Conservation (phyloP, 495 filamentous ascomycete species). For the Extremus antarcticus region DNA sequence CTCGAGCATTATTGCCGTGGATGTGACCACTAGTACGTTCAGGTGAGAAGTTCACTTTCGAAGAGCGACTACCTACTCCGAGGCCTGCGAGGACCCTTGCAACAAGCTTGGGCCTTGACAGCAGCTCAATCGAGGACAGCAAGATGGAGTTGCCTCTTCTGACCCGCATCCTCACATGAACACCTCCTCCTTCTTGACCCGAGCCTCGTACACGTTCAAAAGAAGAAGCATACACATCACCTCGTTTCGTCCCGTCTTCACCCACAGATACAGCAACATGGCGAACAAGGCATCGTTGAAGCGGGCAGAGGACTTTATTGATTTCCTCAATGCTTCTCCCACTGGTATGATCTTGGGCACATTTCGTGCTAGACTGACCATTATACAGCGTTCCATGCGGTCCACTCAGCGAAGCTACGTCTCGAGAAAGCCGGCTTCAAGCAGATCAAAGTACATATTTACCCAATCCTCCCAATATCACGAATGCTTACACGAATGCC, state of each 20-base stretch:
- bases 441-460: slow-evolving; percentile 54
- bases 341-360: slow-evolving; percentile 54
- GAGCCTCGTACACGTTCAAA: not conserved
- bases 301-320: slow-evolving; percentile 71
- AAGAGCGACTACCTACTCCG: no score
- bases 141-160: not conserved
- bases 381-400: slow-evolving; percentile 78
- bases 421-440: slow-evolving; percentile 74
- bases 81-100: no score
- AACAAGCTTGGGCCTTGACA: not conserved
- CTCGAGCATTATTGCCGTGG: no score
- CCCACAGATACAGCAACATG: not conserved
- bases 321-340: slow-evolving; percentile 89
- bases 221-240: not conserved
- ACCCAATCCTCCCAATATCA: not conserved
- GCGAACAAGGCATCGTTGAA: slow-evolving; percentile 29
- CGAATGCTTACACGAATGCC: not conserved
- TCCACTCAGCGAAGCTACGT: slow-evolving; percentile 61
- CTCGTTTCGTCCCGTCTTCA: no score
- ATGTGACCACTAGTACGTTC: no score
- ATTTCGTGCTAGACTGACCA: slow-evolving; percentile 1
- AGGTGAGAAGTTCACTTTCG: no score
- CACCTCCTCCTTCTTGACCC: not conserved
- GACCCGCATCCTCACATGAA: not conserved
- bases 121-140: not conserved